These are phyloP conservation scores for Grosmannia clavigera DNA, from an alignment of 2,329 filamentous ascomycete genomes.

Conservation along the genomic window DNA sequence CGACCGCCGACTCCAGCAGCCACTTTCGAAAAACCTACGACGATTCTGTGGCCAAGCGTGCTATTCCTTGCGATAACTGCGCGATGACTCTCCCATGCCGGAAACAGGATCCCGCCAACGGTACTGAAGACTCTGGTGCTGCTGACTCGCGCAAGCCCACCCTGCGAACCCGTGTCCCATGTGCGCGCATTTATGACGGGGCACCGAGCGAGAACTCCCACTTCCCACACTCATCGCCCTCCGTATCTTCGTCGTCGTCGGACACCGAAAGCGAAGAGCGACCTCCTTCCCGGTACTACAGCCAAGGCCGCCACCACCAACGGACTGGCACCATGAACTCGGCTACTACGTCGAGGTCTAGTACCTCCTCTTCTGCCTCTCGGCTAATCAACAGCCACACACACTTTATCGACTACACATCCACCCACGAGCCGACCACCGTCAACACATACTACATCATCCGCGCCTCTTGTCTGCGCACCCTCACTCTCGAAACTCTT, in stretches of 20 bases:
- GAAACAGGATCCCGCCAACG: neutral
- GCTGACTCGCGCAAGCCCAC: slow-evolving; percentile 39
- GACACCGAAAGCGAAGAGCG: slow-evolving; percentile 41
- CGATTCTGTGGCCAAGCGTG: slow-evolving; percentile 50
- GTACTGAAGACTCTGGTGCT: no score
- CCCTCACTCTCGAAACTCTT: slow-evolving; percentile 53
- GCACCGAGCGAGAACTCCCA: slow-evolving; percentile 31
- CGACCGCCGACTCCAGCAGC: slow-evolving; percentile 36
- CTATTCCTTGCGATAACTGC: slow-evolving; percentile 56
- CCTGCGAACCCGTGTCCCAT: slow-evolving; percentile 47
- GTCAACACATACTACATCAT: slow-evolving; percentile 54
- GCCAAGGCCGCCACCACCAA: slow-evolving; percentile 9
- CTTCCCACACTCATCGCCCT: slow-evolving; percentile 34
- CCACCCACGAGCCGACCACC: slow-evolving; percentile 50
- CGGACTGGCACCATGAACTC: slow-evolving; percentile 31
- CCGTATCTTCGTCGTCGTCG: slow-evolving; percentile 25
- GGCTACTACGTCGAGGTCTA: slow-evolving; percentile 38
- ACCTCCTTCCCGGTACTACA: slow-evolving; percentile 10
- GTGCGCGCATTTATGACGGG: slow-evolving; percentile 41
- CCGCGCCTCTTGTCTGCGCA: slow-evolving; percentile 52
- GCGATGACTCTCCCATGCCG: slow-evolving; percentile 47
- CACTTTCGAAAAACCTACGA: slow-evolving; percentile 49
- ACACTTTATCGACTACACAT: slow-evolving; percentile 56
- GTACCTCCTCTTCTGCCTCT: slow-evolving; percentile 32
- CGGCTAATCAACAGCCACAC: slow-evolving; percentile 34